A percentile compares a stretch with the other conserved stretches of the same genome.
These are phyloP conservation scores for Verticillium klebahnii DNA, from an alignment of 2,329 filamentous ascomycete species.

Conservation along the genomic window DNA sequence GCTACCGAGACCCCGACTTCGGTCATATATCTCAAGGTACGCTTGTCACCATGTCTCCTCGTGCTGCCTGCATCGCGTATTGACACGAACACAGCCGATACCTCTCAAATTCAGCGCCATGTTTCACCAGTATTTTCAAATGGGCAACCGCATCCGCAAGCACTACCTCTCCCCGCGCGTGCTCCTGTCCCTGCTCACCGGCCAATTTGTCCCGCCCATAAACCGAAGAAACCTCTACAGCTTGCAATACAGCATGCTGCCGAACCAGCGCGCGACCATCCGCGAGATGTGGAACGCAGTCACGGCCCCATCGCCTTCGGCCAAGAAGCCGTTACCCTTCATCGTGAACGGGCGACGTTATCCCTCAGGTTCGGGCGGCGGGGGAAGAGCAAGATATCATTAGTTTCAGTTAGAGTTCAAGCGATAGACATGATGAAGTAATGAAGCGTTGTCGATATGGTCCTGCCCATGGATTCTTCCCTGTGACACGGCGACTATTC, in stretches of 20 bases:
- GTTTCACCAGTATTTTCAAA: constrained; percentile 96
- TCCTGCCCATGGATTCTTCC: background rate
- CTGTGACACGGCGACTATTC: background rate
- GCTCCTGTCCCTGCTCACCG: constrained; percentile 80
- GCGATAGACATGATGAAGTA: background rate
- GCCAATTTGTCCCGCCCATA: constrained; percentile 90
- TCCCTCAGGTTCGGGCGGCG: constrained; percentile 8
- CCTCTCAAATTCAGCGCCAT: constrained; percentile 88
- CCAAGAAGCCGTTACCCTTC: constrained; percentile 37
- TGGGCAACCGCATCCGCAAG: constrained; percentile 85
- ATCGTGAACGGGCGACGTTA: constrained; percentile 23
- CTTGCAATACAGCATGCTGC: constrained; percentile 96
- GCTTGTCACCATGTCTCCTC: background rate
- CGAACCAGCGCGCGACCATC: constrained; percentile 73
- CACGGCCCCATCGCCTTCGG: constrained; percentile 40
- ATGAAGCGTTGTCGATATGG: background rate
- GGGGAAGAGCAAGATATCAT: constrained; percentile 13
- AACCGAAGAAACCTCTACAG: constrained; percentile 93
- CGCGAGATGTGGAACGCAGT: constrained; percentile 80
- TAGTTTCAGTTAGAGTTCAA: constrained; percentile 2
- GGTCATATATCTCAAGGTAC: constrained; percentile 75
- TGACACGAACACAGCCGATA: constrained; percentile 57
- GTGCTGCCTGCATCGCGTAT: background rate
- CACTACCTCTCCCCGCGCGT: constrained; percentile 92
- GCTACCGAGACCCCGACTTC: constrained; percentile 60